Conservation (phyloP, 805 yeast genomes). For the Candida nitratophila region DNA sequence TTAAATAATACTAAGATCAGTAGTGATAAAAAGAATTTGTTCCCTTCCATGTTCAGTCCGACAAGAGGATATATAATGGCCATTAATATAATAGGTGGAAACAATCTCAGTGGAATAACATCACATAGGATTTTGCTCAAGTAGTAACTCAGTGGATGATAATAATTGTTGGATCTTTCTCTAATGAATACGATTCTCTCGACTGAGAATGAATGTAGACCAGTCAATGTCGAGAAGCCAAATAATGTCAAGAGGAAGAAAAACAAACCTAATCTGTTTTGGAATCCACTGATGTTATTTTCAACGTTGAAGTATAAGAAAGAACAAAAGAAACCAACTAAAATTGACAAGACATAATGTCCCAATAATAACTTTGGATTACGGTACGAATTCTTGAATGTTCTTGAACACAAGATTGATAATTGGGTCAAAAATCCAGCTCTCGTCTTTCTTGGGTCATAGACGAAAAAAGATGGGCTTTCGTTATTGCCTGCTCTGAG, state of each 20-base stretch:
- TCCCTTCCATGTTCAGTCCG: slow-evolving; percentile 73
- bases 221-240: slow-evolving; percentile 91
- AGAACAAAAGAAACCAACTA: slow-evolving; percentile 82
- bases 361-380: slow-evolving; percentile 85
- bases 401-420: slow-evolving; percentile 69
- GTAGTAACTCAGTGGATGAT: slow-evolving; percentile 81
- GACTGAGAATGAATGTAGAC: slow-evolving; percentile 78
- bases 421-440: slow-evolving; percentile 65
- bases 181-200: slow-evolving; percentile 87
- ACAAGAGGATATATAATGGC: slow-evolving; percentile 84
- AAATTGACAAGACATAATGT: slow-evolving; percentile 70
- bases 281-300: slow-evolving; percentile 93
- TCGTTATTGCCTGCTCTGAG: slow-evolving; percentile 7
- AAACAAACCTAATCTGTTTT: slow-evolving; percentile 88
- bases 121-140: slow-evolving; percentile 83
- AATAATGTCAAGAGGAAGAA: slow-evolving; percentile 86
- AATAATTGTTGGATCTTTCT: slow-evolving; percentile 92
- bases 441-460: slow-evolving; percentile 28
- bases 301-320: slow-evolving; percentile 73
- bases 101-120: slow-evolving; percentile 80
- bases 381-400: slow-evolving; percentile 87
- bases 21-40: slow-evolving; percentile 65
- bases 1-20: slow-evolving; percentile 75
- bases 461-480: slow-evolving; percentile 20
- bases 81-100: slow-evolving; percentile 84